phyloP scores from a whole-genome alignment of 2,329 filamentous ascomycete genomes.

The Cytospora piceae region DNA sequence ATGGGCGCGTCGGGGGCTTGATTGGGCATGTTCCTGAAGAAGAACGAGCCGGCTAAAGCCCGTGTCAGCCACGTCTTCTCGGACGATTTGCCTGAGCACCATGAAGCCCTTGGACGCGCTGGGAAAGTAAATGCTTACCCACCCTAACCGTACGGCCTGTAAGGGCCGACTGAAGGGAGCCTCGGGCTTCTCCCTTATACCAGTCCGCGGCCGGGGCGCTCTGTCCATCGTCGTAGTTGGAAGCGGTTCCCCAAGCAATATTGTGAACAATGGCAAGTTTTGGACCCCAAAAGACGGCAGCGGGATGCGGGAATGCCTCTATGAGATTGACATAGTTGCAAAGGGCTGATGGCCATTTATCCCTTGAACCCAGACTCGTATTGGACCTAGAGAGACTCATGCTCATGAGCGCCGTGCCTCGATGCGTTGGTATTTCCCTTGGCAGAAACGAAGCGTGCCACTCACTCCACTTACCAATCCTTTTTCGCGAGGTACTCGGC shows the following conservation, averaged over 20 bases:
- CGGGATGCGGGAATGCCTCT: slow-evolving; percentile 16
- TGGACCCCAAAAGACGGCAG: slow-evolving; percentile 19
- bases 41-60: neutral
- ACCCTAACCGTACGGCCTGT: slow-evolving; percentile 19
- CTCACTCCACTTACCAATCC: slow-evolving; percentile 11
- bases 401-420: neutral
- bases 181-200: slow-evolving; percentile 8
- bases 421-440: neutral
- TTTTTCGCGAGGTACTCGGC: slow-evolving; percentile 9
- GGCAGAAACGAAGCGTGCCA: neutral
- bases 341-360: slow-evolving; percentile 7
- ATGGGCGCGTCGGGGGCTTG: neutral
- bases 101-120: neutral
- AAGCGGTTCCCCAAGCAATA: slow-evolving; percentile 9
- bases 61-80: neutral
- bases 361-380: neutral
- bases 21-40: neutral
- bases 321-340: slow-evolving; percentile 9
- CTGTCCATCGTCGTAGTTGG: slow-evolving; percentile 5
- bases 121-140: neutral
- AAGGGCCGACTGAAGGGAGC: slow-evolving; percentile 16
- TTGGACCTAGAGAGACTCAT: slow-evolving; percentile 7
- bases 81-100: neutral
- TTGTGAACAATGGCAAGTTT: slow-evolving; percentile 13
- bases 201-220: neutral